Evolutionary conservation across 2,329 filamentous ascomycete genomes (phyloP).

Genomic region (Emergomyces pasteurianus): DNA sequence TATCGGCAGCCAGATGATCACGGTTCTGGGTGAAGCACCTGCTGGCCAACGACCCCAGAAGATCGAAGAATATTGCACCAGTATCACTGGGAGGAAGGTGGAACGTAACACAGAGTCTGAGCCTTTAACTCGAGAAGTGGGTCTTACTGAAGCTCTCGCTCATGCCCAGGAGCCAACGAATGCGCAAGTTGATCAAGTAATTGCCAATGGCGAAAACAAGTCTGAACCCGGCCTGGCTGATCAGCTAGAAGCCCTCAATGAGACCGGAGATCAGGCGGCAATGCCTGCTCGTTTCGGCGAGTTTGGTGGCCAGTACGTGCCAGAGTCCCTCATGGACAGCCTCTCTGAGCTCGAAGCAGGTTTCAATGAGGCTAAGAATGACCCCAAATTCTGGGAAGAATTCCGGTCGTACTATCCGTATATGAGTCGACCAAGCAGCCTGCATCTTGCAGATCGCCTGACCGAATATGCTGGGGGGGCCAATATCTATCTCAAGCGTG

Average conservation of each 20-base stretch:
- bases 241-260: conserved; percentile 72
- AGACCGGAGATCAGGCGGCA: conserved; percentile 42
- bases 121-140: conserved; percentile 50
- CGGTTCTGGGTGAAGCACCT: conserved; percentile 57
- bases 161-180: conserved; percentile 45
- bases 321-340: conserved; percentile 96
- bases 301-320: conserved; percentile 94
- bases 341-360: conserved; percentile 79
- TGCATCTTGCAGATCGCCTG: conserved; percentile 78
- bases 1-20: conserved; percentile 92
- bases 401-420: conserved; percentile 92
- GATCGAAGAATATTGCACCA: conserved; percentile 77
- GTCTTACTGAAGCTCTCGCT: conserved; percentile 56
- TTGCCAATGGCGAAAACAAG: conserved; percentile 45
- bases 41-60: conserved; percentile 55
- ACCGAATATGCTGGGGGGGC: conserved; percentile 84
- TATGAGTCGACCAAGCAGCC: conserved; percentile 86
- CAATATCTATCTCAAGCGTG: conserved; percentile 94
- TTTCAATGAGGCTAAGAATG: conserved; percentile 76
- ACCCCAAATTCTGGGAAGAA: conserved; percentile 92
- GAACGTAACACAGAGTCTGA: conserved; percentile 34
- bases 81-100: conserved; percentile 49
- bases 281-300: conserved; percentile 84
- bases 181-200: conserved; percentile 23
- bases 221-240: conserved; percentile 61